Percentiles rank a stretch among this genome's conserved stretches.
phyloP scores from a whole-genome alignment of 2,329 filamentous ascomycete genomes.

The Sphaerostilbella broomeana region DNA sequence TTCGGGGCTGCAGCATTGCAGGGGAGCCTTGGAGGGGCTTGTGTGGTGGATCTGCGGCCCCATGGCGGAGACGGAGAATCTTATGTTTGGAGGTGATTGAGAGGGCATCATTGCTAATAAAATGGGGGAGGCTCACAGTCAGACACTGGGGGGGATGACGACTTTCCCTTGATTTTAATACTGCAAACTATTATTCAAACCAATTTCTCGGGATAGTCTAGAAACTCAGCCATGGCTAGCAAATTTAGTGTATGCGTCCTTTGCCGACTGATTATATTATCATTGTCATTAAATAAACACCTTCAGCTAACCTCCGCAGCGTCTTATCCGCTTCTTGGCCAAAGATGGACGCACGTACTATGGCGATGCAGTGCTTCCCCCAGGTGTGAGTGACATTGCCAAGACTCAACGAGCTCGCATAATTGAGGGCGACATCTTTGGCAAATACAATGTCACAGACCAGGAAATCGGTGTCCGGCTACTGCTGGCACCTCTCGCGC shows the following conservation, averaged over 20 bases:
- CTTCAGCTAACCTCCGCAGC: slow-evolving; percentile 36
- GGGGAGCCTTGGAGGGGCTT: too few relatives aligned
- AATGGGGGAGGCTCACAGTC: too few relatives aligned
- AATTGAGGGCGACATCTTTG: slow-evolving; percentile 60
- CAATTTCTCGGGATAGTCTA: neutral
- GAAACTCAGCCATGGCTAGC: slow-evolving; percentile 3
- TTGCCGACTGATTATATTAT: neutral
- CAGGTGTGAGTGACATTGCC: slow-evolving; percentile 52
- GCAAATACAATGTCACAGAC: slow-evolving; percentile 56
- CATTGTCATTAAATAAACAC: neutral
- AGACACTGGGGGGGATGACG: too few relatives aligned
- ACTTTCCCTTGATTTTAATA: neutral
- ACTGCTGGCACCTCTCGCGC: slow-evolving; percentile 58
- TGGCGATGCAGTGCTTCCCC: slow-evolving; percentile 64
- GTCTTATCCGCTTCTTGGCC: slow-evolving; percentile 67
- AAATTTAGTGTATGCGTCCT: slow-evolving; percentile 7
- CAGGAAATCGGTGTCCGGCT: slow-evolving; percentile 48
- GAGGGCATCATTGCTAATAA: neutral
- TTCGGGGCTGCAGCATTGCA: too few relatives aligned
- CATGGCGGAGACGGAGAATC: slow-evolving; percentile 4
- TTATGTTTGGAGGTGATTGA: neutral
- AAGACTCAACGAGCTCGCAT: slow-evolving; percentile 55
- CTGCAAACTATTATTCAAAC: neutral
- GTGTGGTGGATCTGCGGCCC: slow-evolving; percentile 8
- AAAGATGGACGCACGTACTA: slow-evolving; percentile 65